Conservation (phyloP, 202 grass and related monocot species). For the Dendrocalamus latiflorus region DNA sequence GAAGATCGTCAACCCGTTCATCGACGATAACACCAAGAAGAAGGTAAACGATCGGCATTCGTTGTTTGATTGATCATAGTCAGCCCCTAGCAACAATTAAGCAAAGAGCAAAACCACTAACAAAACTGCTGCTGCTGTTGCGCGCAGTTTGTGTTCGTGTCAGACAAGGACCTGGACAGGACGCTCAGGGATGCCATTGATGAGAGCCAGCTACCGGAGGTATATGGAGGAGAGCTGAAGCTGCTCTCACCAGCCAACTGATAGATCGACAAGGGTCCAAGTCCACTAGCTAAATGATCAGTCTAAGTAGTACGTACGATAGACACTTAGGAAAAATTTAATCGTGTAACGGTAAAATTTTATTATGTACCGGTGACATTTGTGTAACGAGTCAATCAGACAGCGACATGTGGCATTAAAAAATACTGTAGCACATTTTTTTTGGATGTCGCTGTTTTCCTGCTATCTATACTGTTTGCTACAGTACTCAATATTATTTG, state of each 20-base stretch:
- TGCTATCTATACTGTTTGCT: no score
- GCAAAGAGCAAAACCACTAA: neutral
- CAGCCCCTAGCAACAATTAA: neutral
- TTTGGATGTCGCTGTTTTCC: no score
- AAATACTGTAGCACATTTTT: no score
- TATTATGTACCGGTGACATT: no score
- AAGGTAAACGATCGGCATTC: neutral
- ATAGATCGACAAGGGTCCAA: neutral
- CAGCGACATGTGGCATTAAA: no score
- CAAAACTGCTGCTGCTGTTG: neutral
- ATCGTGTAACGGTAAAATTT: no score
- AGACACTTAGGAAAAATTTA: neutral
- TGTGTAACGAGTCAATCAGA: no score
- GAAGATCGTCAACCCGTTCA: conserved; percentile 89
- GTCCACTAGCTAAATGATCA: neutral
- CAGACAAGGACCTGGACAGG: conserved; percentile 47
- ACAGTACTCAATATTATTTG: no score
- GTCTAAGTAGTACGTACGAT: no score
- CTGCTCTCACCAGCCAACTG: neutral
- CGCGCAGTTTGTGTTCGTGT: conserved; percentile 59
- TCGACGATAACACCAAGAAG: conserved; percentile 72
- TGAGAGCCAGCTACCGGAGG: conserved; percentile 48
- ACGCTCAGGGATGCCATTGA: conserved; percentile 66
- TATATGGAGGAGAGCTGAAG: conserved; percentile 57
- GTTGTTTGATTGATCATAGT: neutral